Conservation (phyloP, 768 basidiomycete genomes). For the Fomitopsis serialis region DNA sequence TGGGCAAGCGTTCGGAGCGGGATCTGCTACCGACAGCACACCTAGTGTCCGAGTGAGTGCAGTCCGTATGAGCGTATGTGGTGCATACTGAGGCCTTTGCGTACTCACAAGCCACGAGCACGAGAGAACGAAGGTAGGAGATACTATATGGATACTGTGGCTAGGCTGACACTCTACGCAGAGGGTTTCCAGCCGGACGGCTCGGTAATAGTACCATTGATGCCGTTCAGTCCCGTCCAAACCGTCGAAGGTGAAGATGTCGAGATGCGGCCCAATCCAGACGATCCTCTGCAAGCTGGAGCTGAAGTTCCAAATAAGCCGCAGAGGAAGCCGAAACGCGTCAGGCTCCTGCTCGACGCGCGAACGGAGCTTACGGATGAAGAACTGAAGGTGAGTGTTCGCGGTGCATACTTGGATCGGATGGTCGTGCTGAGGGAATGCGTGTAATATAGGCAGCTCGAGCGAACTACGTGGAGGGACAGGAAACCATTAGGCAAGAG, state of each 20-base stretch:
- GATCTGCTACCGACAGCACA: background rate
- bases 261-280: background rate
- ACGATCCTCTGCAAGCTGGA: background rate
- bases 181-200: slow-evolving; percentile 8
- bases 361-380: slow-evolving; percentile 80
- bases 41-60: background rate
- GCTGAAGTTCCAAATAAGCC: slow-evolving; percentile 1
- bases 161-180: background rate
- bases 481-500: slow-evolving; percentile 47
- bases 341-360: slow-evolving; percentile 58
- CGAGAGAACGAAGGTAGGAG: background rate
- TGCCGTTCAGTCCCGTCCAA: slow-evolving; percentile 14
- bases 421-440: too few relatives aligned
- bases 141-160: background rate
- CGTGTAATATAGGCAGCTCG: slow-evolving; percentile 47
- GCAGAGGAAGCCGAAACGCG: slow-evolving; percentile 40
- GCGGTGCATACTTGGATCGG: too few relatives aligned
- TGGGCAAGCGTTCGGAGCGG: background rate
- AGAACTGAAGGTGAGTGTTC: slow-evolving; percentile 57
- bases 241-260: slow-evolving; percentile 9
- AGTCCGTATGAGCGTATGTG: too few relatives aligned
- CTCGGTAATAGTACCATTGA: slow-evolving; percentile 17
- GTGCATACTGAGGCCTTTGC: too few relatives aligned
- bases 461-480: slow-evolving; percentile 60
- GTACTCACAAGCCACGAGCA: background rate